Evolutionary conservation across 257 asterid species (phyloP).

Genomic region (Perilla frutescens): DNA sequence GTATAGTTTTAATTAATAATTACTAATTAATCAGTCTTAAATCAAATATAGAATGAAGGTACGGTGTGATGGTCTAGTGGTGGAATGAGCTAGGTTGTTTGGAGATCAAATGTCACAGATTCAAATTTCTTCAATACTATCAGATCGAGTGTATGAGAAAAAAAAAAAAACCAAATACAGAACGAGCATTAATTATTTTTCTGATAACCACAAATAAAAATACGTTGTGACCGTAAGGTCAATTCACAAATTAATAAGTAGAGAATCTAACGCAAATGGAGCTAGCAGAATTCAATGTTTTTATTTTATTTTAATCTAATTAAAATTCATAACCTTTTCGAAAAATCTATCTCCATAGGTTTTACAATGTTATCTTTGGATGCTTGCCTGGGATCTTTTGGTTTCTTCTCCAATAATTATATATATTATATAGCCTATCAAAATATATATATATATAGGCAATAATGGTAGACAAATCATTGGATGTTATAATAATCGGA

Average conservation of each 20-base stretch:
- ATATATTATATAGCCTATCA: background rate
- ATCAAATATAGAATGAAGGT: too few species aligned
- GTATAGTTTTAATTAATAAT: too few species aligned
- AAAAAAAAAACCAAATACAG: too few species aligned
- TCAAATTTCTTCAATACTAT: too few species aligned
- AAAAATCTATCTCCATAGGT: background rate
- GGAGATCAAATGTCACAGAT: too few species aligned
- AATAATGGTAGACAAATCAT: slow-evolving; percentile 11
- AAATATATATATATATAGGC: background rate
- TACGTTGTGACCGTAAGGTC: background rate
- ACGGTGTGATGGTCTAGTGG: too few species aligned
- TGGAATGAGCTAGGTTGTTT: too few species aligned
- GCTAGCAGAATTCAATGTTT: background rate
- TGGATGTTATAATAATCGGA: background rate
- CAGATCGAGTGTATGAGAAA: too few species aligned
- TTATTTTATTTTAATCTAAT: background rate
- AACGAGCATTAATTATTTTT: too few species aligned
- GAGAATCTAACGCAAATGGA: background rate
- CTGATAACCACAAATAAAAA: background rate
- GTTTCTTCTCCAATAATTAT: slow-evolving; percentile 7
- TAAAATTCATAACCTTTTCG: slow-evolving; percentile 8
- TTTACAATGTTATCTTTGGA: slow-evolving; percentile 21
- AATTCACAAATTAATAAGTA: background rate
- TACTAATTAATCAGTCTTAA: too few species aligned
- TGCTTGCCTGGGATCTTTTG: background rate